Conservation (phyloP, 148 eudicot genomes). For the Polygonum maritimum region DNA sequence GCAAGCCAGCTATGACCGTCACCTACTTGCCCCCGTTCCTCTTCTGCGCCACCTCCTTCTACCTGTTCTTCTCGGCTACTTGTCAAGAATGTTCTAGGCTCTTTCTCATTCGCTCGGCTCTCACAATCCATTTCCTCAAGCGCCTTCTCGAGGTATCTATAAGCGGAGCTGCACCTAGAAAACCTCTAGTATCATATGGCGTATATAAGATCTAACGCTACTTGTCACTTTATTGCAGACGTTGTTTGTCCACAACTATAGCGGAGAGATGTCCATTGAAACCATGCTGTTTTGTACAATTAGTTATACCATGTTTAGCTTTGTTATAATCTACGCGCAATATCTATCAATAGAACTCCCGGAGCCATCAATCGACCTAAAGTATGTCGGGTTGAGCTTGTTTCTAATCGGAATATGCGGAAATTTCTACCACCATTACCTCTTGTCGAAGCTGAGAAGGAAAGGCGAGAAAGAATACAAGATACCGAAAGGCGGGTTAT, state of each 20-base stretch:
- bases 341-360: conserved; percentile 21
- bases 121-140: conserved; percentile 38
- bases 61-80: conserved; percentile 9
- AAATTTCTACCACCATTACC: conserved; percentile 41
- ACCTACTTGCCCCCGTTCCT: conserved; percentile 34
- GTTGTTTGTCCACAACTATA: conserved; percentile 34
- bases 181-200: no score
- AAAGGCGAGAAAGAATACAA: conserved; percentile 42
- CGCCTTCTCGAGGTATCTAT: conserved; percentile 35
- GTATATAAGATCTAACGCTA: neutral
- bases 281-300: conserved; percentile 14
- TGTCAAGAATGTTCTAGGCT: conserved; percentile 23
- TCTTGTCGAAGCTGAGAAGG: conserved; percentile 24
- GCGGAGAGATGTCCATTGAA: conserved; percentile 26
- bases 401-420: conserved; percentile 32
- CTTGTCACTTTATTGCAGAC: neutral
- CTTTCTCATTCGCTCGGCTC: conserved; percentile 25
- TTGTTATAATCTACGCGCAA: conserved; percentile 29
- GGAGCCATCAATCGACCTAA: conserved; percentile 30
- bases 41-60: conserved; percentile 23
- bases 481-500: conserved; percentile 53
- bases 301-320: conserved; percentile 17
- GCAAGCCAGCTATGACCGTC: conserved; percentile 31
- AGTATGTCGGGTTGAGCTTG: conserved; percentile 22
- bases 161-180: no score